Evolutionary conservation across 768 basidiomycete genomes (phyloP).

Genomic region (Hirschioporus abietinus): DNA sequence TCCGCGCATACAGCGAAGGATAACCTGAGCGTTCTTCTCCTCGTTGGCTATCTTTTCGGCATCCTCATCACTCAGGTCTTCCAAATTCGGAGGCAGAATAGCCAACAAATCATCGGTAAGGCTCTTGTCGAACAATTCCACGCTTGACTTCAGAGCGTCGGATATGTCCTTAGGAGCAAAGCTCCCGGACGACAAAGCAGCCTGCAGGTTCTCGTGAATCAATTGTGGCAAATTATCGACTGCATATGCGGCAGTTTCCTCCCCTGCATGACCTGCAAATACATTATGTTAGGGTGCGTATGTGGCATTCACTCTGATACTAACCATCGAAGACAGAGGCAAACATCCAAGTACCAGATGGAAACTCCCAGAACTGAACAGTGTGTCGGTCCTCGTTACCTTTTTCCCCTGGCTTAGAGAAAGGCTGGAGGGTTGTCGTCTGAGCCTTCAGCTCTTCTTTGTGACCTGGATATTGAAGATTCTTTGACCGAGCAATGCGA

Average conservation of each 20-base stretch:
- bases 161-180: constrained; percentile 36
- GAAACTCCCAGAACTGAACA: constrained; percentile 49
- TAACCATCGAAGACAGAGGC: constrained; percentile 68
- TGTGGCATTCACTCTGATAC: constrained; percentile 20
- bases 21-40: constrained; percentile 26
- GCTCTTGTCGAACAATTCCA: constrained; percentile 56
- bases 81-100: constrained; percentile 52
- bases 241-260: constrained; percentile 65
- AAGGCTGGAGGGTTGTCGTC: too few species aligned
- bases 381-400: constrained; percentile 61
- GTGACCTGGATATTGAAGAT: too few species aligned
- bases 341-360: constrained; percentile 45
- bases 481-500: too few species aligned
- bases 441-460: too few species aligned
- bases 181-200: constrained; percentile 31
- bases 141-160: constrained; percentile 50
- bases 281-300: constrained; percentile 1
- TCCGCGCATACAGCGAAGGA: constrained; percentile 45
- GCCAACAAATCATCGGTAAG: constrained; percentile 62
- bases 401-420: too few species aligned
- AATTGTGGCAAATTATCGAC: constrained; percentile 65
- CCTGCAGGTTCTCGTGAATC: constrained; percentile 49
- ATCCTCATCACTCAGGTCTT: constrained; percentile 48
- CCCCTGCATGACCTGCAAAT: constrained; percentile 56
- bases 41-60: constrained; percentile 63